Evolutionary conservation across 495 filamentous ascomycete genomes (phyloP).

Genomic region (Aspergillus funiculosus): DNA sequence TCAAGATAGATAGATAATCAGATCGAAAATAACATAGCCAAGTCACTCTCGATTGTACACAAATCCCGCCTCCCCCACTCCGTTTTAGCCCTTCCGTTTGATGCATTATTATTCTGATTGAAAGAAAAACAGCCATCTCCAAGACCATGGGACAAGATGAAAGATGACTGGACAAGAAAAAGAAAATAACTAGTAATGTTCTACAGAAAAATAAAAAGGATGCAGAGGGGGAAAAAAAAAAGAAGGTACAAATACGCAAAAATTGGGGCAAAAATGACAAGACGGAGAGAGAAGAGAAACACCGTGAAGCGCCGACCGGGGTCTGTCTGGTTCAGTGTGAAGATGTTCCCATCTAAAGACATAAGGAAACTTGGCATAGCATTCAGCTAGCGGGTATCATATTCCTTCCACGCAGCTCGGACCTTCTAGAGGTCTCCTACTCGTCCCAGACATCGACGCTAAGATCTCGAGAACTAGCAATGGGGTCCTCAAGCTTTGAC

Average conservation of each 20-base stretch:
- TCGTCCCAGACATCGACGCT: conserved; percentile 36
- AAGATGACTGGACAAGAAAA: not conserved
- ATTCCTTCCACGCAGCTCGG: conserved; percentile 19
- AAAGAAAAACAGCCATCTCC: conserved; percentile 12
- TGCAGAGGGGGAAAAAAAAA: conserved; percentile 4
- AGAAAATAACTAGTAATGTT: conserved; percentile 14
- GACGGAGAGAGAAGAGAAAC: conserved; percentile 30
- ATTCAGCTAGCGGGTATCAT: conserved; percentile 22
- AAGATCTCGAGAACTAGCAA: conserved; percentile 32
- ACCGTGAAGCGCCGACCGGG: conserved; percentile 28
- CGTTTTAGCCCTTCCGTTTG: conserved; percentile 11
- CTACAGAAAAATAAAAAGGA: conserved; percentile 9
- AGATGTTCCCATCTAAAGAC: conserved; percentile 22
- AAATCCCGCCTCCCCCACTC: conserved; percentile 6
- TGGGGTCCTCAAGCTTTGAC: conserved; percentile 37
- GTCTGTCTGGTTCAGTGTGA: conserved; percentile 19
- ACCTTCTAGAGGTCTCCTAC: conserved; percentile 16
- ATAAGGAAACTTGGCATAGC: conserved; percentile 20
- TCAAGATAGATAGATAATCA: conserved; percentile 18
- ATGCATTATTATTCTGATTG: conserved; percentile 20
- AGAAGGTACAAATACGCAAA: conserved; percentile 15
- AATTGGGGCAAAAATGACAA: conserved; percentile 10
- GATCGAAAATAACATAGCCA: conserved; percentile 13
- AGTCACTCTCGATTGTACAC: conserved; percentile 20
- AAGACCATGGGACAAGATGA: conserved; percentile 6